Percentiles rank a stretch among this genome's conserved stretches.
Conservation (phyloP, 2,329 filamentous ascomycete species). For the Neobulgaria alba region DNA sequence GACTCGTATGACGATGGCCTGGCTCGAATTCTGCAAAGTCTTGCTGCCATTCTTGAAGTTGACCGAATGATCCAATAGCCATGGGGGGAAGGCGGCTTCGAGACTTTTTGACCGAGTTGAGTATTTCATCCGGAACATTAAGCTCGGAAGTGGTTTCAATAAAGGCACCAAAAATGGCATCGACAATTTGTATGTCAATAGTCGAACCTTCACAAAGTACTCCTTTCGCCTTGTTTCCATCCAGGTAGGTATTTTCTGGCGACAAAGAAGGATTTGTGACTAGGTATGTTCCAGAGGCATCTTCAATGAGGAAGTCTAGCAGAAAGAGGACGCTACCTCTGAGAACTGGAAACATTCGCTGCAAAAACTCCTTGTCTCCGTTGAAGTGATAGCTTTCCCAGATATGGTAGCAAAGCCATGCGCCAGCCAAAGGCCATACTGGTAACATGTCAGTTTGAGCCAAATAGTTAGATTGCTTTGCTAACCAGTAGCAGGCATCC, state of each 20-base stretch:
- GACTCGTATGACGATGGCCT: slow-evolving; percentile 37
- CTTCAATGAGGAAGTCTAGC: slow-evolving; percentile 29
- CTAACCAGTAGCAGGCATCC: slow-evolving; percentile 26
- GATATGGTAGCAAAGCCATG: slow-evolving; percentile 34
- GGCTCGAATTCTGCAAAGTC: slow-evolving; percentile 34
- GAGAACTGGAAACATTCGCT: slow-evolving; percentile 24
- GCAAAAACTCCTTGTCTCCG: slow-evolving; percentile 26
- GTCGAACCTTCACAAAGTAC: slow-evolving; percentile 36
- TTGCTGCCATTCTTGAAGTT: slow-evolving; percentile 35
- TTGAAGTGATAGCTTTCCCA: slow-evolving; percentile 34
- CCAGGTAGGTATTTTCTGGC: slow-evolving; percentile 30
- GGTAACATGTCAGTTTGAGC: background rate
- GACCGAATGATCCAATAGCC: slow-evolving; percentile 26
- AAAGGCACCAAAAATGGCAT: slow-evolving; percentile 31
- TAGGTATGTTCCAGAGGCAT: slow-evolving; percentile 22
- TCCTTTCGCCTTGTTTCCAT: slow-evolving; percentile 18
- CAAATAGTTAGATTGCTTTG: background rate
- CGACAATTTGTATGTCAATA: slow-evolving; percentile 39
- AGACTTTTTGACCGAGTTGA: slow-evolving; percentile 12
- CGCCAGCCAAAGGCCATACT: slow-evolving; percentile 33
- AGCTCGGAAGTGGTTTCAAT: slow-evolving; percentile 12
- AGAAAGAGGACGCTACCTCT: slow-evolving; percentile 28
- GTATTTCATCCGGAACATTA: slow-evolving; percentile 28
- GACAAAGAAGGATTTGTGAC: slow-evolving; percentile 33
- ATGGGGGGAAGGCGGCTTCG: slow-evolving; percentile 16